A percentile compares a stretch with the other conserved stretches of the same genome.
phyloP scores from a whole-genome alignment of 2,329 filamentous ascomycete genomes.

The Monosporascus sp. region DNA sequence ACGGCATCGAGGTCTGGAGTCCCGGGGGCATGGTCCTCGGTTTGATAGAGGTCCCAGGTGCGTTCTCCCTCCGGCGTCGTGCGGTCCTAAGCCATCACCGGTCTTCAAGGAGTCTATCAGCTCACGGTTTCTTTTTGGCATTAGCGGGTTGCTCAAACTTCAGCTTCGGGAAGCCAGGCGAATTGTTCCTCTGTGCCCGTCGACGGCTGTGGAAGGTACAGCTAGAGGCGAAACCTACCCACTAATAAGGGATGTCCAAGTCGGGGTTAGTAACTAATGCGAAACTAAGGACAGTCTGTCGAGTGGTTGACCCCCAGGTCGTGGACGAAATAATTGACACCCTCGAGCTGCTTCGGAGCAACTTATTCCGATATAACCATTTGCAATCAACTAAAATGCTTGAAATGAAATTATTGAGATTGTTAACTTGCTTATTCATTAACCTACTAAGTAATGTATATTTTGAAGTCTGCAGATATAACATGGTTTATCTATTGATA shows the following conservation, averaged over 20 bases:
- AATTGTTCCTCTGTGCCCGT: constrained; percentile 43
- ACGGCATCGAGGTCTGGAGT: constrained; percentile 46
- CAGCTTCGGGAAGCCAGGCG: constrained; percentile 36
- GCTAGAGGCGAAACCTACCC: constrained; percentile 12
- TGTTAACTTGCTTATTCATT: too few species aligned
- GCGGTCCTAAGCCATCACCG: neutral
- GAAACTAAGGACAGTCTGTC: neutral
- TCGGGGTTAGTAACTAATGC: too few species aligned
- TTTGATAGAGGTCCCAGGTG: constrained; percentile 31
- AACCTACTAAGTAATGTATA: too few species aligned
- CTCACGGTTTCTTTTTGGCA: neutral
- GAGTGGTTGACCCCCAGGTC: neutral
- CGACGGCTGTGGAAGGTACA: constrained; percentile 39
- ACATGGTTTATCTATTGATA: too few species aligned
- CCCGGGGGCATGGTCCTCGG: constrained; percentile 39
- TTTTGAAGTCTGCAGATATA: too few species aligned
- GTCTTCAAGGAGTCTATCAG: neutral
- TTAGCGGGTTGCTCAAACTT: constrained; percentile 39
- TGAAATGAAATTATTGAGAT: too few species aligned
- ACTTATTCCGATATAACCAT: too few species aligned
- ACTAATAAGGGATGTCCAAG: neutral
- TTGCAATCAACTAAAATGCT: too few species aligned
- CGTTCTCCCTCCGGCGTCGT: constrained; percentile 3
- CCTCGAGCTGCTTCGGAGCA: too few species aligned
- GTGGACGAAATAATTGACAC: too few species aligned